Evolutionary conservation across 129 eudicot species (phyloP).

Genomic region (Pseudognaphalium luteoalbum): DNA sequence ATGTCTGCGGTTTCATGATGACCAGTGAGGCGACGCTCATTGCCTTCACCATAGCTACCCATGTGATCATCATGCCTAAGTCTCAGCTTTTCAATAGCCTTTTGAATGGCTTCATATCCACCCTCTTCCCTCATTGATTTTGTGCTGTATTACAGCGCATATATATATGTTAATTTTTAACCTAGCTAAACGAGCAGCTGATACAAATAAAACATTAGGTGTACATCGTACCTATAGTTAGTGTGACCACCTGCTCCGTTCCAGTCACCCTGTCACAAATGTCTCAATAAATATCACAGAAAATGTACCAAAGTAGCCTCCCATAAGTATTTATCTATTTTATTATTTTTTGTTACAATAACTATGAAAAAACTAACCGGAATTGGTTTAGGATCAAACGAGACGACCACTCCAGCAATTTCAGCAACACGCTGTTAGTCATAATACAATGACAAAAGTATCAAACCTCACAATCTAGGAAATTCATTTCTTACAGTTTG

Average conservation of each 20-base stretch:
- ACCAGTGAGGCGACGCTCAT: slow-evolving; percentile 86
- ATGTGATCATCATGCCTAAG: slow-evolving; percentile 74
- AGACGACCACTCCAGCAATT: slow-evolving; percentile 76
- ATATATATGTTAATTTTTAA: not conserved
- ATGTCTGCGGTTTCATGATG: slow-evolving; percentile 72
- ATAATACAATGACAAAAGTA: not conserved
- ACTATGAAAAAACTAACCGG: slow-evolving; percentile 46
- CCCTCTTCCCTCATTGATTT: slow-evolving; percentile 82
- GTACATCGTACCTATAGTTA: slow-evolving; percentile 59
- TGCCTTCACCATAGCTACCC: slow-evolving; percentile 86
- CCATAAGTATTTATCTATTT: too few species aligned
- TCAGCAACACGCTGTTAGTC: slow-evolving; percentile 73
- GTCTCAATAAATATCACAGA: not conserved
- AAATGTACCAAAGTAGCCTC: not conserved
- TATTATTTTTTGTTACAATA: not conserved
- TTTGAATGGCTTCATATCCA: slow-evolving; percentile 72
- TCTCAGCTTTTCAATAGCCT: slow-evolving; percentile 83
- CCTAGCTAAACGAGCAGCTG: not conserved
- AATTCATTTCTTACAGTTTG: not conserved
- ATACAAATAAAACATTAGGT: not conserved
- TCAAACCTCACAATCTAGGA: not conserved
- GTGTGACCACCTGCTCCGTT: slow-evolving; percentile 87
- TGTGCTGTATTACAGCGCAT: slow-evolving; percentile 44
- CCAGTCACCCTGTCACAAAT: slow-evolving; percentile 82
- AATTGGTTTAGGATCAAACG: slow-evolving; percentile 87